Base-by-base conservation (phyloP, 192 early-diverging fungal species). In the Chytriomyces sp. region DNA sequence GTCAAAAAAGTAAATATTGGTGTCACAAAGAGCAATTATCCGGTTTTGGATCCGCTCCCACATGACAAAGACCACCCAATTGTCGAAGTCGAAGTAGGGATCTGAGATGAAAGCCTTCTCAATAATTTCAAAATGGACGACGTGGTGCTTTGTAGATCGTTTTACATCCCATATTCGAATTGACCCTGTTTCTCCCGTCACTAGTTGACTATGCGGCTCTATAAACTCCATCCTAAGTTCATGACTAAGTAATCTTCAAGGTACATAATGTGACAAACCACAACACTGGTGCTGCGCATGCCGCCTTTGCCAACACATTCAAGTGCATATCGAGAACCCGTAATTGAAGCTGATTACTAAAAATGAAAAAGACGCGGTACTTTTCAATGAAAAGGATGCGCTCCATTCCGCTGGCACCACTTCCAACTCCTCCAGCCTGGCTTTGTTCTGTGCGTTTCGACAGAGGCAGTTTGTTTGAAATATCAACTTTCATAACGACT, bases 271-370 rank as follows among this genome's bases (percentile, higher is more conserved):
- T 5, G n/a, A 38, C 14, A n/a, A 74, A 80, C 79, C 72, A 79
- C 44, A 83, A 36, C 10, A 83, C 54, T 52, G 82, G 82, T 28
- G 70, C 71, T 28, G 72, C 67, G 33, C 72, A 70, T 19, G 71
- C 62, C 8, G 38, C 58, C 36, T 40, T 72, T n/a, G 76, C 78
- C 26, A 84, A 30, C 34, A 78, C 70, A 17, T 30, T 36, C 31
- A 83, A 81, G 64, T 84, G 78, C 31, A 71, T 52, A 77, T 83
- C 81, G n/a, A 84, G 64, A 36, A 74, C 36, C 73, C 66, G 84
- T 14, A 83, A 41, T 32, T 82, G 71, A 34, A 83, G 44, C 53
- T 83, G 80, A 26, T 73, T 81, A 38, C 74, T 84, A 4, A 77
- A 78, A 6, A 82, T 72, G n/a, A 84, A 62, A 44, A 64, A 77